These are phyloP conservation scores for Candida gigantensis DNA, from an alignment of 1,139 yeast genomes.

Conservation along the genomic window DNA sequence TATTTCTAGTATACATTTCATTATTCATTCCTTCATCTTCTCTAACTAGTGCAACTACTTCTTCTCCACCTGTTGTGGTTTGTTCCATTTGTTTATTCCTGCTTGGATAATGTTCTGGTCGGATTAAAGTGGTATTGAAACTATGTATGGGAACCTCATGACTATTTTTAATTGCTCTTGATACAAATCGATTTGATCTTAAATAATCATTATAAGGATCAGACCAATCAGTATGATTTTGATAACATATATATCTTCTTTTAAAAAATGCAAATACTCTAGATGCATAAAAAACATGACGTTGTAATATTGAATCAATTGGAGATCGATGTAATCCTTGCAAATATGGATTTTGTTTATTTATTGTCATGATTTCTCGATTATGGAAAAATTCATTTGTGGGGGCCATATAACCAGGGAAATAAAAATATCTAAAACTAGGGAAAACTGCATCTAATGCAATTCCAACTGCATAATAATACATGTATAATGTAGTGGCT, in stretches of 20 bases:
- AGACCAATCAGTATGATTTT: constrained; percentile 22
- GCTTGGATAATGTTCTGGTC: constrained; percentile 37
- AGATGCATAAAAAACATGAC: constrained; percentile 29
- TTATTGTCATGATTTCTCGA: constrained; percentile 17
- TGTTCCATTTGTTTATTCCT: constrained; percentile 5
- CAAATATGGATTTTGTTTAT: constrained; percentile 15
- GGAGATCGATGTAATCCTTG: constrained; percentile 12
- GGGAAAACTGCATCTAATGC: constrained; percentile 31
- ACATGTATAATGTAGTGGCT: constrained; percentile 24
- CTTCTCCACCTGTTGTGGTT: constrained; percentile 4
- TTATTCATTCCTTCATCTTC: constrained; percentile 26
- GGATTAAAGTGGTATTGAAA: constrained; percentile 29
- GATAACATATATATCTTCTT: constrained; percentile 22
- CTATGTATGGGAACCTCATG: constrained; percentile 27
- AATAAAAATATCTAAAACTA: constrained; percentile 24
- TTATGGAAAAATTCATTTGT: constrained; percentile 16
- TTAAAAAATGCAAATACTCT: constrained; percentile 29
- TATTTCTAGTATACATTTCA: constrained; percentile 28
- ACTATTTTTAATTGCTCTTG: constrained; percentile 20
- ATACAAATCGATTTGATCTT: constrained; percentile 16
- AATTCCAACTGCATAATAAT: constrained; percentile 26
- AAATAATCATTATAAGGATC: constrained; percentile 15
- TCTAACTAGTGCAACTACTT: constrained; percentile 21
- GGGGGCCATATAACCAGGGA: constrained; percentile 24
- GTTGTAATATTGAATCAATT: constrained; percentile 21